Percentiles rank a stretch among this genome's conserved stretches.
Conservation (phyloP, 148 eudicot genomes). For the Chenopodium berlandieri region DNA sequence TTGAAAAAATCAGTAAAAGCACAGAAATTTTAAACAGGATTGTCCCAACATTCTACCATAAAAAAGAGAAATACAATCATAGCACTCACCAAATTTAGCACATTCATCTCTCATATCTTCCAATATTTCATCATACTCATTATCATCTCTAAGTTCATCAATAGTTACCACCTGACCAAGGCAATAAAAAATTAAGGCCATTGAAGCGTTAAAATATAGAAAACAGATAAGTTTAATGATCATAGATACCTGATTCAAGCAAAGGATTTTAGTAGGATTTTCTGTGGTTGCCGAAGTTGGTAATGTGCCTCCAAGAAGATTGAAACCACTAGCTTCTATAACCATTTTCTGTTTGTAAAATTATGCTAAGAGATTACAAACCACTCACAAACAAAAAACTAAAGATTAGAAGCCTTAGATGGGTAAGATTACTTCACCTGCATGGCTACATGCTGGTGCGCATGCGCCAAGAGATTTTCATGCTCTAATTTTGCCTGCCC, state of each 20-base stretch:
- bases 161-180: conserved; percentile 49
- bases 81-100: conserved; percentile 69
- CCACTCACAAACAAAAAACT: background rate
- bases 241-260: conserved; percentile 67
- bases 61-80: background rate
- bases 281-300: conserved; percentile 32
- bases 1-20: background rate
- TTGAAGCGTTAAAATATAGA: background rate
- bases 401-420: background rate
- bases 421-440: conserved; percentile 47
- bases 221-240: background rate
- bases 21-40: no score
- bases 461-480: conserved; percentile 71
- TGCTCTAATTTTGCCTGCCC: conserved; percentile 74
- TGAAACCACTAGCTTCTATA: conserved; percentile 51
- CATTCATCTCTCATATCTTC: conserved; percentile 92
- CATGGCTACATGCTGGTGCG: conserved; percentile 81
- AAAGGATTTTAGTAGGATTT: conserved; percentile 72
- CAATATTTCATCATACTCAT: conserved; percentile 81
- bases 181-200: conserved; percentile 6
- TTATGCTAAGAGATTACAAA: background rate
- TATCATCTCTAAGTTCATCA: conserved; percentile 75
- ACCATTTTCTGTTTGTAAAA: conserved; percentile 47
- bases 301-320: conserved; percentile 37
- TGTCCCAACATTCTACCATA: no score